Base-by-base conservation (phyloP, 116 monocot genomes). In the Trichopus zeylanicus region DNA sequence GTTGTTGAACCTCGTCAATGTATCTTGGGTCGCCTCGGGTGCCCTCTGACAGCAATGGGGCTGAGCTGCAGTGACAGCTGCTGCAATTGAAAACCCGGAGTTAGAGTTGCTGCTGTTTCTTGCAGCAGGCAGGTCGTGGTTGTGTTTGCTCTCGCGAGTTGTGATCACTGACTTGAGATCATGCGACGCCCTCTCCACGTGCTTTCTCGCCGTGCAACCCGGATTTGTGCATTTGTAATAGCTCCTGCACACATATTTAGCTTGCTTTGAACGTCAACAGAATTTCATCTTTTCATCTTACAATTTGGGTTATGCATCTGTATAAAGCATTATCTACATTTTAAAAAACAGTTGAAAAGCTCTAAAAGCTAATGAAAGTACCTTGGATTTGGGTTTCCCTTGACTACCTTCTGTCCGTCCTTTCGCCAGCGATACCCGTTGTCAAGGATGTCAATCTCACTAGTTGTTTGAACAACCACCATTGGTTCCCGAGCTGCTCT, bases 181-280 rank as follows among this genome's bases (percentile, higher is more conserved):
- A 37, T 78, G 77, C 0, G 91, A 77, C 27, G 91, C 83, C 52
- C 91, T 75, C 65, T 91, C 91, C 8, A 91, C 83, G 42, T 83
- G 83, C 61, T 91, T 91, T 32, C 91, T 65, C 25, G 86, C 91
- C 3, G 62, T 61, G 75, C 91, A 91, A 19, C 83, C 87, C 6
- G 57, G 70, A 42, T 67, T 53, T 20, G 86, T 91, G 77, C 91
- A 91, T 68, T 91, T 91, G 75, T 86, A 91, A 53, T 91, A 91
- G 68, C 91, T 91, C 73, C 91, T 91, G 77, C 63, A 72, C n/a
- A n/a, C 3, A 15, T 13, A 42, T 42, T 2, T 16, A 42, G n/a
- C n/a, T n/a, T n/a, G n/a, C n/a, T n/a, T n/a, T n/a, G n/a, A n/a
- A n/a, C n/a, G n/a, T n/a, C n/a, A n/a, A n/a, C n/a, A n/a, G n/a